phyloP scores from a whole-genome alignment of 2,329 filamentous ascomycete genomes.

The Monascus ruber region DNA sequence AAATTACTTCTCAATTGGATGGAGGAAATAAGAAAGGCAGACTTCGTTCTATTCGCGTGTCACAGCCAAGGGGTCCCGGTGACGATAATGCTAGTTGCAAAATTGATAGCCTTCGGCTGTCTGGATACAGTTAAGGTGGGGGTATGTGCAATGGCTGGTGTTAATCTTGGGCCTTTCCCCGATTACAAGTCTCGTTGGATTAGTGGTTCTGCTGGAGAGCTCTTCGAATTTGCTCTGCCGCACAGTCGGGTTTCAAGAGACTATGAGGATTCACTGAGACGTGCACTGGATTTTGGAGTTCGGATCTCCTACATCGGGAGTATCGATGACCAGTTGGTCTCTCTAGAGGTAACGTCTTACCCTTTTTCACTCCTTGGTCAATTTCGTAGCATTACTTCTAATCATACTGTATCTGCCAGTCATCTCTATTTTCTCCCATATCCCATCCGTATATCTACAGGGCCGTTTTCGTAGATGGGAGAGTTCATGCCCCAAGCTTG shows the following conservation, averaged over 20 bases:
- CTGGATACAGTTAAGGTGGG: constrained; percentile 67
- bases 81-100: constrained; percentile 80
- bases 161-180: constrained; percentile 83
- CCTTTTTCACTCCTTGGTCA: neutral
- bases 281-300: constrained; percentile 65
- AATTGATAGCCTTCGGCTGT: constrained; percentile 81
- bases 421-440: constrained; percentile 73
- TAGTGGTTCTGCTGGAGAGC: constrained; percentile 80
- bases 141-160: constrained; percentile 80
- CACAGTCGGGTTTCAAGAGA: constrained; percentile 71
- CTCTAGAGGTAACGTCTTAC: constrained; percentile 58
- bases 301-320: constrained; percentile 82
- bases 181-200: constrained; percentile 86
- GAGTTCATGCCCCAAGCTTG: constrained; percentile 87
- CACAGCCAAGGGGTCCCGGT: constrained; percentile 96
- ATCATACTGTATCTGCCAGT: constrained; percentile 34
- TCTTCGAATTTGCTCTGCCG: constrained; percentile 84
- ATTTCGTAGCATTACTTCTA: constrained; percentile 4
- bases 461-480: constrained; percentile 90
- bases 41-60: constrained; percentile 83
- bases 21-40: constrained; percentile 73
- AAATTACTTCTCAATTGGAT: constrained; percentile 91
- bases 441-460: constrained; percentile 89
- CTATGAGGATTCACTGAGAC: constrained; percentile 64
- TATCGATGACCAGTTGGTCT: constrained; percentile 93